phyloP scores from a whole-genome alignment of 164 flowering plant species.

The Nymphaea thermarum region DNA sequence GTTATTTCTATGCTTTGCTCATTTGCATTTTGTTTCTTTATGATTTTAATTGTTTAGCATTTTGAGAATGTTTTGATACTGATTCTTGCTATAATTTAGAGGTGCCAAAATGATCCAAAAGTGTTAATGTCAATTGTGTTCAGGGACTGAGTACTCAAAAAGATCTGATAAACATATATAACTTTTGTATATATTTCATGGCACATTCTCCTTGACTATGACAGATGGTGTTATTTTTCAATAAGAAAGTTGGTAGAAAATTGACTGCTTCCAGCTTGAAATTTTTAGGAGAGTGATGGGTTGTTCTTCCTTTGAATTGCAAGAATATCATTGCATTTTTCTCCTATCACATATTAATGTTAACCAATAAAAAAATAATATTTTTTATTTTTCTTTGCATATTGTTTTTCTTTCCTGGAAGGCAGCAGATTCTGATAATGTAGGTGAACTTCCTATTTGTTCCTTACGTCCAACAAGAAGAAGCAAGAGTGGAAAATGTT shows the following conservation, averaged over 20 bases:
- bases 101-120: no score
- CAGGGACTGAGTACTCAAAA: no score
- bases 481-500: conserved; percentile 26
- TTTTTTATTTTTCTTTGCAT: neutral
- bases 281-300: neutral
- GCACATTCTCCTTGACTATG: no score
- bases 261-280: neutral
- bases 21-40: no score
- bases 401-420: neutral
- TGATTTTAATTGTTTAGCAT: no score
- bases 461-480: conserved; percentile 49
- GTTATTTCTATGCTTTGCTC: no score
- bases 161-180: no score
- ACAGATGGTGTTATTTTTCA: no score
- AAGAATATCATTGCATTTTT: neutral
- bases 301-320: neutral
- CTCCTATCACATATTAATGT: neutral
- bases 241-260: neutral
- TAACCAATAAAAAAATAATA: neutral
- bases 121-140: no score
- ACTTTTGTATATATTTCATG: no score
- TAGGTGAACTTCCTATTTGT: conserved; percentile 39
- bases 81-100: no score
- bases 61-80: no score
- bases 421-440: conserved; percentile 21